These are phyloP conservation scores for Malus hybrid DNA, from an alignment of 331 rosid genomes.

Conservation along the genomic window DNA sequence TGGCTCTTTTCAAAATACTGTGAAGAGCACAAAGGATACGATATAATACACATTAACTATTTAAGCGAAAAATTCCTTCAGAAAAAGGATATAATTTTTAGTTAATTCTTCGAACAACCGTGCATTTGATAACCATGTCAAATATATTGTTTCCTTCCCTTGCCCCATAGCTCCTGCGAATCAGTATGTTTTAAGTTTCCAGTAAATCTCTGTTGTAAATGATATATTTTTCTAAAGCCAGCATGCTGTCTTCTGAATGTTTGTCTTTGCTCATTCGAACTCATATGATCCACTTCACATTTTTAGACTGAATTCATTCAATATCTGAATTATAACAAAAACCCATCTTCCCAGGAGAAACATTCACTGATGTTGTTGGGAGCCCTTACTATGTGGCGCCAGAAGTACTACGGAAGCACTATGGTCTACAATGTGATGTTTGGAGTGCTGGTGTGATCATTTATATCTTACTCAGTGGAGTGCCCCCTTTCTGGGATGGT, in stretches of 20 bases:
- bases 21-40: not conserved
- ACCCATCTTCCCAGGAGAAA: conserved; percentile 53
- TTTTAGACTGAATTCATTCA: not conserved
- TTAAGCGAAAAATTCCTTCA: not conserved
- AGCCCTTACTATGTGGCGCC: conserved; percentile 97
- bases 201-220: not conserved
- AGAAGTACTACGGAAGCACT: conserved; percentile 71
- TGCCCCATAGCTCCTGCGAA: not conserved
- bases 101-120: not conserved
- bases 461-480: conserved; percentile 75
- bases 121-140: not conserved
- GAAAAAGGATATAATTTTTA: not conserved
- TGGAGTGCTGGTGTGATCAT: conserved; percentile 96
- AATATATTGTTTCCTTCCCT: not conserved
- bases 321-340: conserved; percentile 12
- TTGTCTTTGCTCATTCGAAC: not conserved
- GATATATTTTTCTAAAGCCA: not conserved
- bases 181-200: not conserved
- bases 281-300: not conserved
- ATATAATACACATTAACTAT: not conserved
- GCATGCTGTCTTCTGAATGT: not conserved
- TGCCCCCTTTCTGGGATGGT: conserved; percentile 98
- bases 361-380: conserved; percentile 76
- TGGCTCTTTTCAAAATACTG: not conserved
- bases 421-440: conserved; percentile 80